Evolutionary conservation across 805 yeast genomes (phyloP).

Genomic region (Hanseniaspora meyeri): DNA sequence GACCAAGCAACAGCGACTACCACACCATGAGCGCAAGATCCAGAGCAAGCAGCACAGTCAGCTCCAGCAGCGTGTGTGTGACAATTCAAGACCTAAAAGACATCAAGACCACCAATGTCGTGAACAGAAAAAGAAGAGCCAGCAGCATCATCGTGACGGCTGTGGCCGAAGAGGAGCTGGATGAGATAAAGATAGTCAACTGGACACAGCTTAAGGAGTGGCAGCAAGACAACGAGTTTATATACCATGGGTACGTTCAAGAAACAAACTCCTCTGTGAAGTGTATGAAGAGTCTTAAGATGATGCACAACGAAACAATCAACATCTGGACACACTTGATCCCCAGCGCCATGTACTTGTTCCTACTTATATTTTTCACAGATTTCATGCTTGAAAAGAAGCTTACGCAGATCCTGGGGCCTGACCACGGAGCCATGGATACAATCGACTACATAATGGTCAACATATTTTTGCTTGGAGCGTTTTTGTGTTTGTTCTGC

Average conservation of each 20-base stretch:
- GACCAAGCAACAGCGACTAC: background rate
- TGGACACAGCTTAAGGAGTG: constrained; percentile 55
- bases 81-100: background rate
- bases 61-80: background rate
- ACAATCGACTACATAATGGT: constrained; percentile 40
- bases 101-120: background rate
- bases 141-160: constrained; percentile 8
- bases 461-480: constrained; percentile 44
- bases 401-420: constrained; percentile 26
- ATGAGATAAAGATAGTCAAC: constrained; percentile 13
- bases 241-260: constrained; percentile 50
- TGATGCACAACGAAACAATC: constrained; percentile 58
- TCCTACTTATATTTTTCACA: constrained; percentile 21
- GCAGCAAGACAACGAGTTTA: constrained; percentile 65
- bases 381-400: constrained; percentile 24
- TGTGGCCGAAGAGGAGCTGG: background rate
- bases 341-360: constrained; percentile 28
- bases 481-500: constrained; percentile 46
- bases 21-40: background rate
- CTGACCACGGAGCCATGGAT: constrained; percentile 13
- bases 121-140: background rate
- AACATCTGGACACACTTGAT: constrained; percentile 58
- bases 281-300: constrained; percentile 39
- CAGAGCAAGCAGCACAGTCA: background rate
- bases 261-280: constrained; percentile 37